These are phyloP conservation scores for Rhodomyrtus tomentosa DNA, from an alignment of 345 rosid species.

Conservation along the genomic window DNA sequence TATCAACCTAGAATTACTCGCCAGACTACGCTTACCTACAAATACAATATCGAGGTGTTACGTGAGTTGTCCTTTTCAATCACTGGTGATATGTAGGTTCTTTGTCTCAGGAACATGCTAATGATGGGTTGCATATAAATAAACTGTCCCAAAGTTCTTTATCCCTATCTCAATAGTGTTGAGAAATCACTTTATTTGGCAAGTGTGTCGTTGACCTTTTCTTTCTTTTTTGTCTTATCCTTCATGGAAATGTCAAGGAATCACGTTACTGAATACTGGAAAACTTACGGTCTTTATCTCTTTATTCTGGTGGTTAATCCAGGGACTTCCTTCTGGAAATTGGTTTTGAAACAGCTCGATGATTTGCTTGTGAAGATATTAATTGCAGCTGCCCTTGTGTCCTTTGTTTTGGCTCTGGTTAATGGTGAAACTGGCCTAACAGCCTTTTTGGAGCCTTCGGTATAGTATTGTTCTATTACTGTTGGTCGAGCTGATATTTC, in stretches of 20 bases:
- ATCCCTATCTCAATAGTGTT: not conserved
- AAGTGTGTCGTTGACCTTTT: not conserved
- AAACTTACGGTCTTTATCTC: not conserved
- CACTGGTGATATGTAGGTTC: not conserved
- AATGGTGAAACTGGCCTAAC: conserved; percentile 95
- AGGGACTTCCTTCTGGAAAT: conserved; percentile 97
- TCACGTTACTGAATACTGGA: not conserved
- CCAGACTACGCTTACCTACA: not conserved
- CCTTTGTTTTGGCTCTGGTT: conserved; percentile 79
- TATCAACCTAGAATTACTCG: not conserved
- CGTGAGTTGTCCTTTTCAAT: not conserved
- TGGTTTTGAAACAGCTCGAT: conserved; percentile 94
- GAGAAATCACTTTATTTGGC: not conserved
- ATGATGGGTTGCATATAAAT: not conserved
- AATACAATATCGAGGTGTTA: not conserved
- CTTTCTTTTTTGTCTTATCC: not conserved
- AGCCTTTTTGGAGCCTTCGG: conserved; percentile 98
- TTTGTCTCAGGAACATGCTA: not conserved
- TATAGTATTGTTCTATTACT: conserved; percentile 31
- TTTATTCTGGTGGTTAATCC: conserved; percentile 14
- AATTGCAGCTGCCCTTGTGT: conserved; percentile 84
- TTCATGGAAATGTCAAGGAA: not conserved
- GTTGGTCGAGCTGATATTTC: conserved; percentile 1
- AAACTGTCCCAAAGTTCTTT: not conserved
- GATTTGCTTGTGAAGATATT: conserved; percentile 97